Conservation (phyloP, 2,329 filamentous ascomycete species). For the Aspergillus texensis region DNA sequence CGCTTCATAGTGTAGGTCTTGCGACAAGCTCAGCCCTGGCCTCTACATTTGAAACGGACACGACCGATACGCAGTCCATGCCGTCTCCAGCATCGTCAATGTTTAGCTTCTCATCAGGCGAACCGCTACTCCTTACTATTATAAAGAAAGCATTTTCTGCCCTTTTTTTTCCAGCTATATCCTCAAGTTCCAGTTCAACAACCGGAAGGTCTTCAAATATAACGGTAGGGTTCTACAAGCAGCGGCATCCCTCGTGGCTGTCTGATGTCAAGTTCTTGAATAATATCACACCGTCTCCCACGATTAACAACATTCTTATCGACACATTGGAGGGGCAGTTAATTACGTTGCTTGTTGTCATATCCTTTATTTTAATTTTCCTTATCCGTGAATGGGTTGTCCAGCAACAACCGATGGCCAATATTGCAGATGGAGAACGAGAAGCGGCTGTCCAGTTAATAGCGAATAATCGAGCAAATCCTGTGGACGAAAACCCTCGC, state of each 20-base stretch:
- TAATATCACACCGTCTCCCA: slow-evolving; percentile 65
- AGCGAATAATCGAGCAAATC: slow-evolving; percentile 39
- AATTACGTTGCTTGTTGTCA: slow-evolving; percentile 87
- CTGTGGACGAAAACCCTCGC: slow-evolving; percentile 20
- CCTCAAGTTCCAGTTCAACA: slow-evolving; percentile 30
- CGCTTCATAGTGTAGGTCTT: slow-evolving; percentile 22
- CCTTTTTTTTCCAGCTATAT: slow-evolving; percentile 36
- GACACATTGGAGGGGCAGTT: slow-evolving; percentile 89
- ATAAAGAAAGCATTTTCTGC: slow-evolving; percentile 47
- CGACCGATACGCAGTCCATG: slow-evolving; percentile 31
- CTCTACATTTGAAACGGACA: slow-evolving; percentile 26
- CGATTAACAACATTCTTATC: slow-evolving; percentile 77
- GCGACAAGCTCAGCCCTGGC: slow-evolving; percentile 28
- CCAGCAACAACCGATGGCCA: slow-evolving; percentile 92
- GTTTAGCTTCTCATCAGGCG: slow-evolving; percentile 44
- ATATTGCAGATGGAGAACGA: slow-evolving; percentile 65
- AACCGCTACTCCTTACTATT: slow-evolving; percentile 51
- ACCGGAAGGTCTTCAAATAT: slow-evolving; percentile 28
- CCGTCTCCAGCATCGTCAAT: slow-evolving; percentile 43
- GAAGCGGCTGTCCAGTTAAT: slow-evolving; percentile 55
- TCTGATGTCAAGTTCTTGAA: slow-evolving; percentile 61
- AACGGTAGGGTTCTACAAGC: slow-evolving; percentile 30
- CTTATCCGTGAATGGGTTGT: slow-evolving; percentile 97
- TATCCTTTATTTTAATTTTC: slow-evolving; percentile 96
- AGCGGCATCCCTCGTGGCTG: slow-evolving; percentile 53